Evolutionary conservation across 768 basidiomycete species (phyloP).

Genomic region (Serpula lacrymans): DNA sequence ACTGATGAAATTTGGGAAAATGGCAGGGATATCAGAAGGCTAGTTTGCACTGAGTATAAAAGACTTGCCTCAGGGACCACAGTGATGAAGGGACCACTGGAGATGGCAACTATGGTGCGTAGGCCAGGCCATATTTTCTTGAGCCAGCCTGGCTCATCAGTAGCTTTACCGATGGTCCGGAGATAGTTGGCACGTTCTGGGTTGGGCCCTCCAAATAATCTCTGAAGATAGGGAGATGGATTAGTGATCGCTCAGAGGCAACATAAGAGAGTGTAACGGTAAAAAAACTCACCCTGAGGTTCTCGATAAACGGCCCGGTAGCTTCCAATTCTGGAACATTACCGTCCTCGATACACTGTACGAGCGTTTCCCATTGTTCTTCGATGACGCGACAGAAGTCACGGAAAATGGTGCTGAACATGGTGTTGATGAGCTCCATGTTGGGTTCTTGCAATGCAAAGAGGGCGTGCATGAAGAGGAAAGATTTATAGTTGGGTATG

Average conservation of each 20-base stretch:
- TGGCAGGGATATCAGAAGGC: neutral
- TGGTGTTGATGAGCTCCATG: constrained; percentile 16
- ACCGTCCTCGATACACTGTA: constrained; percentile 14
- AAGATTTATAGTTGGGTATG: constrained; percentile 17
- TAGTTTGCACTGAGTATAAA: neutral
- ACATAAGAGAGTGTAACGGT: too few species aligned
- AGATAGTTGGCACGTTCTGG: constrained; percentile 15
- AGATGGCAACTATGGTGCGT: constrained; percentile 14
- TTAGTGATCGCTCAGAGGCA: neutral
- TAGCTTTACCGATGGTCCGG: constrained; percentile 6
- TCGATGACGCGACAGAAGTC: constrained; percentile 18
- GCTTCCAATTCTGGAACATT: constrained; percentile 13
- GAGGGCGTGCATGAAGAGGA: constrained; percentile 18
- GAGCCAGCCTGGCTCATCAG: constrained; percentile 14
- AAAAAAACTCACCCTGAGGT: constrained; percentile 3
- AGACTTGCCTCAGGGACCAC: constrained; percentile 17
- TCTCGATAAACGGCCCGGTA: constrained; percentile 12
- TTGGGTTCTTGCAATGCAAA: constrained; percentile 19
- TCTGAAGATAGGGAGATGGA: neutral
- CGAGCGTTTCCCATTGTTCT: constrained; percentile 18
- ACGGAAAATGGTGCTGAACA: constrained; percentile 18
- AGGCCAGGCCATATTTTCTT: constrained; percentile 18
- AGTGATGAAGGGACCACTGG: constrained; percentile 19
- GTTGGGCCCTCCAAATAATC: constrained; percentile 16
- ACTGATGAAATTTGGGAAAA: neutral